Evolutionary conservation across 306 rosid genomes (phyloP), one percentile per base, ranked within the genome.

Genomic region (Chamaecrista fasciculata): DNA sequence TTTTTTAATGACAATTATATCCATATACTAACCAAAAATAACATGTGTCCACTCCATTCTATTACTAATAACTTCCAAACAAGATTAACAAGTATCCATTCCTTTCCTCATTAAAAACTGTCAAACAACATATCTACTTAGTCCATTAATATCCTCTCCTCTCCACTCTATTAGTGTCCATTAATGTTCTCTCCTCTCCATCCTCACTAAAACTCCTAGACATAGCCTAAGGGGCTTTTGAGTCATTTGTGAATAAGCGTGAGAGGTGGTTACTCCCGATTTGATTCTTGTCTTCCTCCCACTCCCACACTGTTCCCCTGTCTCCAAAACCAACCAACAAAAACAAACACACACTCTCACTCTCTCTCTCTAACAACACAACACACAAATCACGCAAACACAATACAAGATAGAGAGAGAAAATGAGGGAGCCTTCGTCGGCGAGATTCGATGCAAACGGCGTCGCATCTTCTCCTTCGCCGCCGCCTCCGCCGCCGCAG

Each of bases 401-500:
- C 72, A 74, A 25, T 15, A 50, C 0, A 12, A 46, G 0, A 23
- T 0, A 8, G 5, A 8, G 2, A 11, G 57, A 23, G 49, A 52
- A 53, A 3, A 85, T 83, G 90, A 79, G 83, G 23, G 90, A 84
- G 37, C 77, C 85, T 1, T 67, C 82, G 75, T 49, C 85, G 51
- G 78, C 72, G 58, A 86, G 67, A 70, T 58, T 75, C 39, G 90
- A 85, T 62, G 72, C 34, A 62, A 85, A 76, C 83, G 77, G 64
- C 63, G 73, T 72, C 39, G 77, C 65, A 18, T 69, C 83, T 8
- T 39, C 80, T 11, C 77, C 83, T 8, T 39, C 80, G 14, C 77
- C 75, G 11, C n/a, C 70, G 8, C 55, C 76, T 1, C 59, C 76
- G 1, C 89, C 97, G 4, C 97, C 97, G 0, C 97, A 87, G 75